A percentile compares a stretch with the other conserved stretches of the same genome.
Evolutionary conservation across 371 early-diverging fungal species (phyloP).

Genomic region (Lichtheimia hyalospora): DNA sequence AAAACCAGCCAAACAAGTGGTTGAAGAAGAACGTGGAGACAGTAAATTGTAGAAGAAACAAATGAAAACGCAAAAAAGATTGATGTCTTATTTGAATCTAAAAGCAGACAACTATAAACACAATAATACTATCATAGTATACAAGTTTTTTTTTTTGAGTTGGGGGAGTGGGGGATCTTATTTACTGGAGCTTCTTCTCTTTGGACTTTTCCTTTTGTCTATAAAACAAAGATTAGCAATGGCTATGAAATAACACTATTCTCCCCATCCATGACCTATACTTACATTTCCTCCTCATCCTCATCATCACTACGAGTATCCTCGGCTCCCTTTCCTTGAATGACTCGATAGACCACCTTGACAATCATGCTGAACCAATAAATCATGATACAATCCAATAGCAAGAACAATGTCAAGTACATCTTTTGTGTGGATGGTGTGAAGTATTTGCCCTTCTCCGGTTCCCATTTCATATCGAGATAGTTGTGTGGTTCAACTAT

Average conservation of each 20-base stretch:
- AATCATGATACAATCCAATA: constrained; percentile 66
- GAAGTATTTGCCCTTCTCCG: constrained; percentile 62
- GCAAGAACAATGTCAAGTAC: constrained; percentile 58
- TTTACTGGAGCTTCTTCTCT: not conserved
- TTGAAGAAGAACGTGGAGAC: constrained; percentile 1
- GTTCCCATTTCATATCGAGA: constrained; percentile 63
- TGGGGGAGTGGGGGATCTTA: not conserved
- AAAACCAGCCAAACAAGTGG: not conserved
- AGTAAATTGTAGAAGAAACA: not conserved
- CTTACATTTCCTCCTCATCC: constrained; percentile 48
- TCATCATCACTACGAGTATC: constrained; percentile 77
- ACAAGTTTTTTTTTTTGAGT: no score
- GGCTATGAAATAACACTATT: no score
- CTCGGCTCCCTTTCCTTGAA: constrained; percentile 64
- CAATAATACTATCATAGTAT: no score
- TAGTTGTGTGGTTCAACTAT: constrained; percentile 50
- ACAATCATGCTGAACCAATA: constrained; percentile 82
- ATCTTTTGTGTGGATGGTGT: constrained; percentile 49
- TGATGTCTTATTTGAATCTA: no score
- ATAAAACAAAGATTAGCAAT: not conserved
- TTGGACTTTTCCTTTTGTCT: not conserved
- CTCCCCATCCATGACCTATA: not conserved
- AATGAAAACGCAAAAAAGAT: not conserved
- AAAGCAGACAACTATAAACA: no score
- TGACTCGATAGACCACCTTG: constrained; percentile 61